Evolutionary conservation across 2,329 filamentous ascomycete species (phyloP).

Genomic region (Metarhizium humberi): DNA sequence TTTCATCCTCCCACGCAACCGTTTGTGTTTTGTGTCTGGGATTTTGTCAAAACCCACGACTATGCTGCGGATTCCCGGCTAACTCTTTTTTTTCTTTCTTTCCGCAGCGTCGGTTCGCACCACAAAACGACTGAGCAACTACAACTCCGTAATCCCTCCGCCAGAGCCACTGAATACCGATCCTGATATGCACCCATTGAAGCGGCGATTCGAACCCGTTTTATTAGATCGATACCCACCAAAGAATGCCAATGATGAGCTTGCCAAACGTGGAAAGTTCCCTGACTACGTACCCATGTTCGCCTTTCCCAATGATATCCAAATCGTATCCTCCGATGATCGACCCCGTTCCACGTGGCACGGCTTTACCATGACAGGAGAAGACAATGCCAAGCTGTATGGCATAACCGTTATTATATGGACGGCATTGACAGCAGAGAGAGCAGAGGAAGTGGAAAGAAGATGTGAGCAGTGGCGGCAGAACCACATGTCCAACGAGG

Average conservation of each 20-base stretch:
- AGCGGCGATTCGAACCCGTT: slow-evolving; percentile 91
- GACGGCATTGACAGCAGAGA: slow-evolving; percentile 73
- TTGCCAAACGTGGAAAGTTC: slow-evolving; percentile 72
- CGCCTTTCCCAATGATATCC: slow-evolving; percentile 95
- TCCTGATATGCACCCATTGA: slow-evolving; percentile 90
- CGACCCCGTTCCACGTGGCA: slow-evolving; percentile 96
- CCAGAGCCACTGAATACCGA: slow-evolving; percentile 85
- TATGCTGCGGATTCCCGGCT: neutral
- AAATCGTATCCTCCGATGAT: slow-evolving; percentile 91
- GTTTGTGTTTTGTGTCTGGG: neutral
- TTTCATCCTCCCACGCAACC: neutral
- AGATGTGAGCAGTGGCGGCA: slow-evolving; percentile 81
- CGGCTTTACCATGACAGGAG: slow-evolving; percentile 94
- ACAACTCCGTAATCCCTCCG: slow-evolving; percentile 93
- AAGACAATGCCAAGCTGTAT: slow-evolving; percentile 85
- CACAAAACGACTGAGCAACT: slow-evolving; percentile 84
- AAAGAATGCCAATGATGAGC: slow-evolving; percentile 70
- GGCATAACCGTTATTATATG: slow-evolving; percentile 88
- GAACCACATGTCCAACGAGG: slow-evolving; percentile 79
- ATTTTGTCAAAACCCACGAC: neutral
- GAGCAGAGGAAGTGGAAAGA: slow-evolving; percentile 74
- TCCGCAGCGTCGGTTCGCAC: slow-evolving; percentile 57
- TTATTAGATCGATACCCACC: slow-evolving; percentile 89
- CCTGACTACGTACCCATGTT: slow-evolving; percentile 99
- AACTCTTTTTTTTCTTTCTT: neutral